Evolutionary conservation across 2,329 filamentous ascomycete genomes (phyloP), one percentile per base, ranked within the genome.

Genomic region (Talaromyces sp.): DNA sequence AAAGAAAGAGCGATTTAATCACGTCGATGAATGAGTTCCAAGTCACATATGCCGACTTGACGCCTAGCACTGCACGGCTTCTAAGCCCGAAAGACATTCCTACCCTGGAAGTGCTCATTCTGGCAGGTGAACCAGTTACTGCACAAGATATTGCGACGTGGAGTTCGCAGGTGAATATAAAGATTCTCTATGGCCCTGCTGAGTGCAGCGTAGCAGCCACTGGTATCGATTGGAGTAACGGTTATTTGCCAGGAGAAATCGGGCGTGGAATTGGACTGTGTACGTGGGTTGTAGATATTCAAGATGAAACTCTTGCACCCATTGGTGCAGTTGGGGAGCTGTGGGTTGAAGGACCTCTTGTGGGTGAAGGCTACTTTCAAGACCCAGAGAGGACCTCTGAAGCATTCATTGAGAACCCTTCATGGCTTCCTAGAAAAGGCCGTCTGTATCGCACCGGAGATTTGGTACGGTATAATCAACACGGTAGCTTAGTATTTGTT

Each of bases 21-120:
- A 49, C 19, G n/a, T 78, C 78, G 1, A 81, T 86, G 36, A 76
- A 78, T 2, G 69, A 74, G 0, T 82, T 84, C 77, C 72, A 77
- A 7, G 79, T 82, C 28, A 83, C 80, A 49, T 82, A 81, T 76
- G 81, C 80, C 0, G 83, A 84, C 65, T 79, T 88, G 69, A 88
- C 86, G 0, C 82, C 85, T 0, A 79, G 84, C 0, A 78, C 88
- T 19, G 84, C 84, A 0, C 72, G 77, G 25, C 22, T 52, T 15
- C 19, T 52, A 7, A 52, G 49, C 7, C 49, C 49, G 13, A 10
- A 17, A 27, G 11, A 15, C 7, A 10, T 52, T 52, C 49, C 49
- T 10, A 52, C 49, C 30, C 25, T 52, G 9, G 19, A 52, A 30
- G 6, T 17, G 9, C 22, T 52, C 15, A n/a, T 52, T 30, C 27